phyloP scores from a whole-genome alignment of 2,329 filamentous ascomycete genomes.

The Monosporascus cannonballus region DNA sequence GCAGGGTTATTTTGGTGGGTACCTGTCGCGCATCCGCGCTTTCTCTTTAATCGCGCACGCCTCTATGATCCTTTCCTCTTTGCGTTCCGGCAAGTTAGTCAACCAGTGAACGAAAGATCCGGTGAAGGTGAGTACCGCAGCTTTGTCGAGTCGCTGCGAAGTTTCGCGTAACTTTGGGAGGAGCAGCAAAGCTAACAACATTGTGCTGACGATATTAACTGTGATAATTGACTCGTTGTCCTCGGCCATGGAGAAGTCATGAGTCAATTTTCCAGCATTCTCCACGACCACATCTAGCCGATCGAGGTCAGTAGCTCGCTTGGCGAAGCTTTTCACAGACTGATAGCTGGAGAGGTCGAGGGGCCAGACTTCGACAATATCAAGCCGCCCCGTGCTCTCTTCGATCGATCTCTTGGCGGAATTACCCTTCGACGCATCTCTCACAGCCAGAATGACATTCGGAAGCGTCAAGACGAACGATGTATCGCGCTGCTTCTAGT shows the following conservation, averaged over 20 bases:
- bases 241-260: constrained; percentile 30
- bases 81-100: constrained; percentile 7
- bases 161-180: constrained; percentile 23
- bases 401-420: constrained; percentile 30
- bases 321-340: constrained; percentile 34
- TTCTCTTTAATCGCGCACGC: constrained; percentile 4
- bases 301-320: constrained; percentile 24
- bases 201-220: constrained; percentile 25
- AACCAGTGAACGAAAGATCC: constrained; percentile 12
- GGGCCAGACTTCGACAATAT: constrained; percentile 35
- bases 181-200: constrained; percentile 23
- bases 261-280: constrained; percentile 36
- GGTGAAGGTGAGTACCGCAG: constrained; percentile 9
- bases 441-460: constrained; percentile 32
- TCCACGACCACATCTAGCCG: constrained; percentile 39
- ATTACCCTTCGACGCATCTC: constrained; percentile 33
- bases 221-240: constrained; percentile 44
- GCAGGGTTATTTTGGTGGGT: too few relatives aligned
- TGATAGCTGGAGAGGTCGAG: constrained; percentile 35
- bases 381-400: neutral
- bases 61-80: constrained; percentile 4
- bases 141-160: too few relatives aligned
- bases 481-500: constrained; percentile 29
- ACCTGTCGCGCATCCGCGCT: constrained; percentile 2
- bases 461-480: constrained; percentile 24